Evolutionary conservation across 2,329 filamentous ascomycete species (phyloP), one percentile per base, ranked within the genome.

Genomic region (Xylariomycetidae sp.): DNA sequence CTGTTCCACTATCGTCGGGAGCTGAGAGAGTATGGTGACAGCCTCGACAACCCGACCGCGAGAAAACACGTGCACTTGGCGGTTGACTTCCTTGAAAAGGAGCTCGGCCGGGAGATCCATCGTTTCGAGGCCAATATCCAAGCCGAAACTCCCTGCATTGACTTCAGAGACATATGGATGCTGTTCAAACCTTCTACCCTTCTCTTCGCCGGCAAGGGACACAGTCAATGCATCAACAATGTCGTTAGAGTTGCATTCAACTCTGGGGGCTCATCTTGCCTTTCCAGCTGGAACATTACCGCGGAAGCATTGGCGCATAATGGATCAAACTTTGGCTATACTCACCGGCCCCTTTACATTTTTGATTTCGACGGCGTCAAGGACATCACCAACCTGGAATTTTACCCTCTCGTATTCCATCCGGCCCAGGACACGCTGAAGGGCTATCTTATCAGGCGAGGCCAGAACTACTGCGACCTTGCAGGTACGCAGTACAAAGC

Each of bases 151-250:
- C 34, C 34, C 4, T 34, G 26, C 18, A 25, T 37, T 16, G 34
- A 34, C n/a, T 41, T 41, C 28, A 31, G 30, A 20, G 34, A 41
- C 24, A 16, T 41, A 2, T 41, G 38, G 38, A 38, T 38, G 38
- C 29, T 41, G 10, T 41, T 41, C 35, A 37, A 35, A 26, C 34
- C 38, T 2, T 29, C 20, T 8, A 35, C 37, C 12, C 15, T 37
- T 14, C 17, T 38, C 9, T 38, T 34, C 12, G 25, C 18, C 5
- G 34, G 31, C 14, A n/a, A 34, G 14, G 12, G 9, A 12, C 24
- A 19, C 23, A n/a, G n/a, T 10, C 33, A 38, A 22, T 34, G 15
- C 25, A 16, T 38, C 22, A 34, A 35, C 31, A 22, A 31, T 15
- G 23, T 34, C 16, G 19, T 24, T 7, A 32, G 28, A 15, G 28